phyloP scores from a whole-genome alignment of 1,139 yeast species.

The Suhomyces yuchorum region DNA sequence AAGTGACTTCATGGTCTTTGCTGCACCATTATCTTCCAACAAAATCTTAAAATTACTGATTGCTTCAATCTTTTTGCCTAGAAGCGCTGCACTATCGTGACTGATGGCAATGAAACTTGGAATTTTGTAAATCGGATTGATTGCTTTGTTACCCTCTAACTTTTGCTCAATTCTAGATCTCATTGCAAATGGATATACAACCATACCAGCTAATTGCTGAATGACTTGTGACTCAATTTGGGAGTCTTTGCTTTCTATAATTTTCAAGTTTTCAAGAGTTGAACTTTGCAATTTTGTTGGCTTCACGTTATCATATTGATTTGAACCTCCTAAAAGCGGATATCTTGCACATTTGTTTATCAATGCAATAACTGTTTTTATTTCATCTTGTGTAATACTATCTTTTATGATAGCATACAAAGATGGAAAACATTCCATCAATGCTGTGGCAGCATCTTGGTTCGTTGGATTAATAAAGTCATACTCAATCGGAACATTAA shows the following conservation, averaged over 20 bases:
- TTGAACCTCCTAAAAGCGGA: constrained; percentile 60
- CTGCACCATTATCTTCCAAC: constrained; percentile 49
- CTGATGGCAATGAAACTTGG: constrained; percentile 74
- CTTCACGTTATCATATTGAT: constrained; percentile 43
- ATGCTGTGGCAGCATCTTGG: constrained; percentile 57
- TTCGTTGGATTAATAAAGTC: constrained; percentile 55
- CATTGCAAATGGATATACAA: constrained; percentile 61
- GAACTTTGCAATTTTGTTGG: constrained; percentile 59
- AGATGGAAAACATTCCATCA: constrained; percentile 52
- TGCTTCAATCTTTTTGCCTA: constrained; percentile 38
- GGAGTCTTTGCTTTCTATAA: constrained; percentile 34
- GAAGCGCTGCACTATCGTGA: constrained; percentile 46
- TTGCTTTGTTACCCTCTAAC: constrained; percentile 28
- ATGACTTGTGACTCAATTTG: constrained; percentile 48
- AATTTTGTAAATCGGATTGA: constrained; percentile 41
- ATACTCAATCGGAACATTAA: constrained; percentile 57
- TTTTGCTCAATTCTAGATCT: constrained; percentile 52
- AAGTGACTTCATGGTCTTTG: constrained; percentile 24
- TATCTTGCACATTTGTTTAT: constrained; percentile 65
- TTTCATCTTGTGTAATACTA: constrained; percentile 32
- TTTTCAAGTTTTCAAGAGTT: constrained; percentile 47
- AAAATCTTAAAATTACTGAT: constrained; percentile 36
- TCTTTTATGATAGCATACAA: constrained; percentile 41
- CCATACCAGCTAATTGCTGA: constrained; percentile 54
- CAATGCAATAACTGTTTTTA: constrained; percentile 45